phyloP scores from a whole-genome alignment of 1,284 basidiomycete species.

The Phellopilus nigrolimitatus region DNA sequence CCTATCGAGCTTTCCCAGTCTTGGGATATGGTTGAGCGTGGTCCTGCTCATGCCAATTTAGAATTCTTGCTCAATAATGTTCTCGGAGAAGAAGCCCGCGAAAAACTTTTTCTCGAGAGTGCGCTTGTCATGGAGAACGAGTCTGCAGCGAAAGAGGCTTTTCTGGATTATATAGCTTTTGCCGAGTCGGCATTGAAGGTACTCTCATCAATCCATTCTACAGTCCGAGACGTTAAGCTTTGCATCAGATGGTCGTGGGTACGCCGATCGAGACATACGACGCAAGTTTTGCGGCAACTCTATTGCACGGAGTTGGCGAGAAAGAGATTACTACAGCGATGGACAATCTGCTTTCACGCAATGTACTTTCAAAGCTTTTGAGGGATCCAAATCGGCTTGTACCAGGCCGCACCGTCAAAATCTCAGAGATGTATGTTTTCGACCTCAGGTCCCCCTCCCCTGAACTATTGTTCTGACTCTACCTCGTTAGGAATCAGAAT shows the following conservation, averaged over 20 bases:
- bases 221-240: slow-evolving; percentile 9
- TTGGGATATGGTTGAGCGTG: slow-evolving; percentile 6
- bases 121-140: slow-evolving; percentile 45
- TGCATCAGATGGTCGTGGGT: slow-evolving; percentile 66
- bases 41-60: slow-evolving; percentile 33
- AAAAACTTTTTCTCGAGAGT: slow-evolving; percentile 58
- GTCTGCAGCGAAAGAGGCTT: slow-evolving; percentile 24
- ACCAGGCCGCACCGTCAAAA: slow-evolving; percentile 68
- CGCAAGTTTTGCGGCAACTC: slow-evolving; percentile 44
- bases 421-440: slow-evolving; percentile 55
- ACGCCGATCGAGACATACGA: slow-evolving; percentile 66
- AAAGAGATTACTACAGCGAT: slow-evolving; percentile 47
- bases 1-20: slow-evolving; percentile 38
- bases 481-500: slow-evolving; percentile 53
- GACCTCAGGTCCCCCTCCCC: slow-evolving; percentile 16
- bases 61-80: slow-evolving; percentile 68
- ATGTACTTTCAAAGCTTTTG: slow-evolving; percentile 60
- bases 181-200: slow-evolving; percentile 74
- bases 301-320: slow-evolving; percentile 56
- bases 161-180: slow-evolving; percentile 40
- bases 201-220: slow-evolving; percentile 2
- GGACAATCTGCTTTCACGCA: slow-evolving; percentile 53
- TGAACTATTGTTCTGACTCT: slow-evolving; percentile 9
- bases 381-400: slow-evolving; percentile 55
- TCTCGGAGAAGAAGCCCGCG: slow-evolving; percentile 66